Conservation (phyloP, 805 yeast species). For the Schwanniomyces pseudopolymorphus region DNA sequence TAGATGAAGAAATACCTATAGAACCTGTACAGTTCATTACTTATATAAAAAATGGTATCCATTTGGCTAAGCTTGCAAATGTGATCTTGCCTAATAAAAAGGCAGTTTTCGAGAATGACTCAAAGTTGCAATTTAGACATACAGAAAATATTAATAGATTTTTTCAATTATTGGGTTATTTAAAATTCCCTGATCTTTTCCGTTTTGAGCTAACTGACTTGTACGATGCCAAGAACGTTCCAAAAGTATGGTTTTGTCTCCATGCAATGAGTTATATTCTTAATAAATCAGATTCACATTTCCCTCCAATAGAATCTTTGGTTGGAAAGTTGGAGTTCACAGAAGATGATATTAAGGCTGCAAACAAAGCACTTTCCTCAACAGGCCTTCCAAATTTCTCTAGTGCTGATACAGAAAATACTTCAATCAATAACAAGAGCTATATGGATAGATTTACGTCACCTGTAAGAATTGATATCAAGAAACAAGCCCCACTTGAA, state of each 20-base stretch:
- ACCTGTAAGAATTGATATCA: constrained; percentile 8
- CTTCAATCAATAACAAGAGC: constrained; percentile 12
- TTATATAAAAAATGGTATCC: constrained; percentile 78
- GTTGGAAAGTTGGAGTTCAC: constrained; percentile 63
- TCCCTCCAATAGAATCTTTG: constrained; percentile 61
- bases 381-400: constrained; percentile 74
- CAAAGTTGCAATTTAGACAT: constrained; percentile 74
- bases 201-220: constrained; percentile 90
- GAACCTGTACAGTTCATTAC: constrained; percentile 60
- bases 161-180: constrained; percentile 63
- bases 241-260: constrained; percentile 89
- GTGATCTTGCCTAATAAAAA: constrained; percentile 65
- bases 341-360: constrained; percentile 64
- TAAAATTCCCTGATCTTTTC: constrained; percentile 83
- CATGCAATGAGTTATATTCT: constrained; percentile 84
- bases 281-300: constrained; percentile 49
- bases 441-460: constrained; percentile 23
- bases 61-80: constrained; percentile 75
- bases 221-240: constrained; percentile 87
- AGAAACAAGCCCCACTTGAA: too few relatives aligned
- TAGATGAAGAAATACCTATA: constrained; percentile 55
- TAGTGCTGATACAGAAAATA: constrained; percentile 32
- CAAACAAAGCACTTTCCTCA: constrained; percentile 70
- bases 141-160: constrained; percentile 90
- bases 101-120: constrained; percentile 55